A percentile compares a stretch with the other conserved stretches of the same genome.
Evolutionary conservation across 768 basidiomycete species (phyloP).

Genomic region (Exidia glandulosa): DNA sequence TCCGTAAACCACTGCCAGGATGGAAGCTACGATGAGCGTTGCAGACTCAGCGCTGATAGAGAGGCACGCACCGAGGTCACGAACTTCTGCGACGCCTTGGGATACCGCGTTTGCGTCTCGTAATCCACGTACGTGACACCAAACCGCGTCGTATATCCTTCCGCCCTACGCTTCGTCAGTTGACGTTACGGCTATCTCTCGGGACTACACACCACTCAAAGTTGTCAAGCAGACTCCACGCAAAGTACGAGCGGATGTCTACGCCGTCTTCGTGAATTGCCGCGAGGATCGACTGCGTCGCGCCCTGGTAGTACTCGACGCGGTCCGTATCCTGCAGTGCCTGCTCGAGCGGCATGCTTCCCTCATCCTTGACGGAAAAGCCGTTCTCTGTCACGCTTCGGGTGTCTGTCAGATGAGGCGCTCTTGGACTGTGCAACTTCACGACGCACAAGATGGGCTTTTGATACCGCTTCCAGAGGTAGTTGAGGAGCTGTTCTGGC

Average conservation of each 20-base stretch:
- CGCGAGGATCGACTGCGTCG: slow-evolving; percentile 39
- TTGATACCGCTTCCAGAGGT: slow-evolving; percentile 51
- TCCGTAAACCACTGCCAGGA: neutral
- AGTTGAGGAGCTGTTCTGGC: slow-evolving; percentile 45
- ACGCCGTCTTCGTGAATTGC: slow-evolving; percentile 57
- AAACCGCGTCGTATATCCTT: slow-evolving; percentile 57
- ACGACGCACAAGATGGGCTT: slow-evolving; percentile 43
- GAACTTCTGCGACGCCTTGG: slow-evolving; percentile 52
- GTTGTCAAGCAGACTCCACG: slow-evolving; percentile 64
- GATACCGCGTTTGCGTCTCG: slow-evolving; percentile 51
- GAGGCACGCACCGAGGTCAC: slow-evolving; percentile 34
- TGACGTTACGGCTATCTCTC: neutral
- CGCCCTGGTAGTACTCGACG: slow-evolving; percentile 55
- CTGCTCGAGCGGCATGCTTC: slow-evolving; percentile 37
- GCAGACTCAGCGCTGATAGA: neutral
- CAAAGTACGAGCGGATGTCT: slow-evolving; percentile 51
- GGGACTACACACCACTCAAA: slow-evolving; percentile 48
- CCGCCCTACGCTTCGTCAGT: slow-evolving; percentile 29
- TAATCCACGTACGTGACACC: slow-evolving; percentile 66
- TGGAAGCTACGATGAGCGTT: too few relatives aligned
- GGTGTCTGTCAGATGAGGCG: neutral
- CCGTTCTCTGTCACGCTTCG: slow-evolving; percentile 66
- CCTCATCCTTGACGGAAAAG: slow-evolving; percentile 58
- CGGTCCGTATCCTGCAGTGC: slow-evolving; percentile 51
- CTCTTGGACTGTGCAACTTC: neutral